phyloP scores from a whole-genome alignment of 345 rosid genomes.

The Syzygium jambos region DNA sequence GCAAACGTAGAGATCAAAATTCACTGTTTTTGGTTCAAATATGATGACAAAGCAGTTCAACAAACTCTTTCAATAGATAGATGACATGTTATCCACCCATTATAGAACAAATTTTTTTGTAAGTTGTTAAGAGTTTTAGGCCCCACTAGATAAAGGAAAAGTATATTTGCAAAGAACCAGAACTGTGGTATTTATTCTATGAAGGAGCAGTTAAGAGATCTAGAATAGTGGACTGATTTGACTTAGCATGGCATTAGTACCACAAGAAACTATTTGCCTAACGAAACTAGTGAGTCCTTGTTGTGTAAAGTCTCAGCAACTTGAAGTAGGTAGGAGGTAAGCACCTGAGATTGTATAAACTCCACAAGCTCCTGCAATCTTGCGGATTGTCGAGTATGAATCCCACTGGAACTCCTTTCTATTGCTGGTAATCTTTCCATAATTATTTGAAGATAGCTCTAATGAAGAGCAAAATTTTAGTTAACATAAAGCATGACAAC shows the following conservation, averaged over 20 bases:
- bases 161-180: not conserved
- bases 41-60: not conserved
- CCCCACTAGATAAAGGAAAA: not conserved
- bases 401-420: constrained; percentile 69
- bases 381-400: constrained; percentile 72
- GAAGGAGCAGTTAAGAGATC: not conserved
- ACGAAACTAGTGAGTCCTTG: not conserved
- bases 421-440: constrained; percentile 66
- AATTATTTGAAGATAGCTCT: constrained; percentile 94
- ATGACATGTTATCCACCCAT: not conserved
- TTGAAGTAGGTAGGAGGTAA: not conserved
- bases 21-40: not conserved
- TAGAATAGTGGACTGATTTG: not conserved
- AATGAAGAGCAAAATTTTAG: not conserved
- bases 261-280: not conserved
- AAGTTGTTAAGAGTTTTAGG: not conserved
- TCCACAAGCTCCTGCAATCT: constrained; percentile 90
- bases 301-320: not conserved
- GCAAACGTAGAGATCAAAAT: not conserved
- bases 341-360: constrained; percentile 87
- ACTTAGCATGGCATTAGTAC: not conserved
- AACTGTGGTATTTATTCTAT: not conserved
- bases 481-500: not conserved
- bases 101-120: not conserved
- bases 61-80: not conserved